A percentile compares a stretch with the other conserved stretches of the same genome.
These are phyloP conservation scores for Lasiosphaeria ovina DNA, from an alignment of 495 filamentous ascomycete species.

Conservation along the genomic window DNA sequence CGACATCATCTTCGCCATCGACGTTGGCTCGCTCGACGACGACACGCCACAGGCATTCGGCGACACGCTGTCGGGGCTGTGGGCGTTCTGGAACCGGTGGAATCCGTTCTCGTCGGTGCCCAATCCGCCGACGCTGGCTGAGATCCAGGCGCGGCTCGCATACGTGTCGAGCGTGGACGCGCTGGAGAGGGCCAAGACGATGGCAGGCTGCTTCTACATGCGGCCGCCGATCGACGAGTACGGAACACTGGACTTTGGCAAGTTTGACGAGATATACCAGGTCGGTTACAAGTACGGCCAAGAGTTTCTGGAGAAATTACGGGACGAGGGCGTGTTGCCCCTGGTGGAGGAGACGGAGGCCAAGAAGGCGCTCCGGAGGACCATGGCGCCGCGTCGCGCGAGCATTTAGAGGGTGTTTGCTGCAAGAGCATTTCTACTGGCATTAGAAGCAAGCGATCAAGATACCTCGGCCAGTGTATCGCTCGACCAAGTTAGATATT, in stretches of 20 bases:
- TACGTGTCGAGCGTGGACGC: conserved; percentile 94
- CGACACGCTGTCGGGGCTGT: conserved; percentile 91
- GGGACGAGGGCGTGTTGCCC: conserved; percentile 71
- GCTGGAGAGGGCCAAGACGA: conserved; percentile 85
- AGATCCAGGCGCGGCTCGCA: conserved; percentile 91
- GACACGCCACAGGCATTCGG: conserved; percentile 86
- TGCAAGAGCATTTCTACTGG: background rate
- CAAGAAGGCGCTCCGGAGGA: conserved; percentile 83
- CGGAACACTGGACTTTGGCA: conserved; percentile 92
- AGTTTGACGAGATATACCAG: conserved; percentile 94
- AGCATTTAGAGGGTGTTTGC: conserved; percentile 61
- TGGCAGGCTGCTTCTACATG: conserved; percentile 89
- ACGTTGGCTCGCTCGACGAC: conserved; percentile 90
- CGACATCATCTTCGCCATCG: conserved; percentile 91
- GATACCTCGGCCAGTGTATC: background rate
- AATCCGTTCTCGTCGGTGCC: conserved; percentile 85
- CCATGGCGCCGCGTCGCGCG: conserved; percentile 88
- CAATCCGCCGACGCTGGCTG: conserved; percentile 91
- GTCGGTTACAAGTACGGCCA: conserved; percentile 85
- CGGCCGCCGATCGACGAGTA: conserved; percentile 90
- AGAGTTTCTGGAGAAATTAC: conserved; percentile 69
- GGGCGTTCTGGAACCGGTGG: conserved; percentile 93
- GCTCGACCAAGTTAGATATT: background rate
- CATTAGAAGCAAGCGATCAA: background rate
- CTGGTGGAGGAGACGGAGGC: conserved; percentile 72